Conservation (phyloP, 2,329 filamentous ascomycete species). For the Colletotrichum tabaci region DNA sequence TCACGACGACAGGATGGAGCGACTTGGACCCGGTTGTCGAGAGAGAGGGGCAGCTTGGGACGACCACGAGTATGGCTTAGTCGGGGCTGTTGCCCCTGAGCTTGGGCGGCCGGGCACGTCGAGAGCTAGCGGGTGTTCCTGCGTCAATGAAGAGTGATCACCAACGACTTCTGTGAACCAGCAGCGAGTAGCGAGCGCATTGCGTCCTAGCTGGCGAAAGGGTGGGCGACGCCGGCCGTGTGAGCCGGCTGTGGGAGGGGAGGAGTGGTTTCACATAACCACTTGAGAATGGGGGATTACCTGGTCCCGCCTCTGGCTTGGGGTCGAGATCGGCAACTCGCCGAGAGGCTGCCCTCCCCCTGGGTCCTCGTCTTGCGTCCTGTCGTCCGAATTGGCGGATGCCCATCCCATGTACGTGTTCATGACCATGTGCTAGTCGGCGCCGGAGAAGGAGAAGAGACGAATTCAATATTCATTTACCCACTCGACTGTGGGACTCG, state of each 20-base stretch:
- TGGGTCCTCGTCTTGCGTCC: slow-evolving; percentile 4
- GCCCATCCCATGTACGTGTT: neutral
- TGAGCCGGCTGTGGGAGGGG: neutral
- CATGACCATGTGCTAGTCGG: neutral
- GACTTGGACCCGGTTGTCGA: slow-evolving; percentile 16
- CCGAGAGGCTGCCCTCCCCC: slow-evolving; percentile 6
- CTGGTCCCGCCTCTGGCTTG: neutral
- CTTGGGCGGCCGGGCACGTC: neutral
- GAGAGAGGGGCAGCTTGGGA: slow-evolving; percentile 17
- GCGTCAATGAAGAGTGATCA: neutral
- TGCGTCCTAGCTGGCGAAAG: neutral
- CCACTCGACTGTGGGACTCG: slow-evolving; percentile 10
- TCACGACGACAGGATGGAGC: slow-evolving; percentile 9
- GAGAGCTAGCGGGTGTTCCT: slow-evolving; percentile 3
- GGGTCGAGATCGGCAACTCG: neutral
- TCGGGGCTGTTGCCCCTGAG: neutral
- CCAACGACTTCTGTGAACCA: neutral
- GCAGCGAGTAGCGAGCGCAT: slow-evolving; percentile 1
- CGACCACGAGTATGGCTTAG: slow-evolving; percentile 10
- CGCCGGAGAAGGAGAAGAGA: neutral
- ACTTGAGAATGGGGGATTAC: neutral
- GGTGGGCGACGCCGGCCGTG: slow-evolving; percentile 19
- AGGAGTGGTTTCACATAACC: too few species aligned
- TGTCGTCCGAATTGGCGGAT: neutral
- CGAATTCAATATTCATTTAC: slow-evolving; percentile 5